Conservation (phyloP, 441 rosid genomes). For the Populus hybrid region DNA sequence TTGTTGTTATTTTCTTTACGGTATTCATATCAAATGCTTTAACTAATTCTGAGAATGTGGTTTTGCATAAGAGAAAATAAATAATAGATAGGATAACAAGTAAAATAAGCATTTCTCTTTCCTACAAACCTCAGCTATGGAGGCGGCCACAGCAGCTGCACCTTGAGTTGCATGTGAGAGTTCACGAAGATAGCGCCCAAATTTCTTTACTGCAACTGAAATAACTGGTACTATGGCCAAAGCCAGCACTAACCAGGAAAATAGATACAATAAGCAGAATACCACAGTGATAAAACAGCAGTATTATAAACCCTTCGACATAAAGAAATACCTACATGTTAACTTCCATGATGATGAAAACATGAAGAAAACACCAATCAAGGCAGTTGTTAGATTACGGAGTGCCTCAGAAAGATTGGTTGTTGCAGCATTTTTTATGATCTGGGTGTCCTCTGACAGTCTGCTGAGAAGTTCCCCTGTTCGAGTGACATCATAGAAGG, state of each 20-base stretch:
- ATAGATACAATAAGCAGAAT: slow-evolving; percentile 8
- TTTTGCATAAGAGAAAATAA: neutral
- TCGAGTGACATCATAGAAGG: slow-evolving; percentile 86
- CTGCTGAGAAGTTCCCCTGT: slow-evolving; percentile 96
- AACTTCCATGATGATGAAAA: slow-evolving; percentile 93
- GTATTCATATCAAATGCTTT: neutral
- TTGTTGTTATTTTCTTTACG: neutral
- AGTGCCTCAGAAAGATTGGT: slow-evolving; percentile 95
- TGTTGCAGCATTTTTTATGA: slow-evolving; percentile 96
- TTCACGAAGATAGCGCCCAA: slow-evolving; percentile 84
- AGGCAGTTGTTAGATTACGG: slow-evolving; percentile 69
- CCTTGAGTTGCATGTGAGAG: slow-evolving; percentile 91
- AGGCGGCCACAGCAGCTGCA: slow-evolving; percentile 92
- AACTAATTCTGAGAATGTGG: neutral
- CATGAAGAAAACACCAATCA: slow-evolving; percentile 90
- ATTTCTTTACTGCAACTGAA: slow-evolving; percentile 66
- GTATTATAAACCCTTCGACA: neutral
- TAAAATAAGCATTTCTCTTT: neutral
- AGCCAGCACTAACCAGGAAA: slow-evolving; percentile 60
- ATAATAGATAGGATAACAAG: neutral
- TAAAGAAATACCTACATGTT: slow-evolving; percentile 52
- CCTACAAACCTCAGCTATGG: slow-evolving; percentile 80
- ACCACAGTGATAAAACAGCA: slow-evolving; percentile 13
- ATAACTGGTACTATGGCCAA: slow-evolving; percentile 76
- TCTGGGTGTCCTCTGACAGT: slow-evolving; percentile 91